phyloP scores from a whole-genome alignment of 208 protist genomes.

The Leishmania tropica region DNA sequence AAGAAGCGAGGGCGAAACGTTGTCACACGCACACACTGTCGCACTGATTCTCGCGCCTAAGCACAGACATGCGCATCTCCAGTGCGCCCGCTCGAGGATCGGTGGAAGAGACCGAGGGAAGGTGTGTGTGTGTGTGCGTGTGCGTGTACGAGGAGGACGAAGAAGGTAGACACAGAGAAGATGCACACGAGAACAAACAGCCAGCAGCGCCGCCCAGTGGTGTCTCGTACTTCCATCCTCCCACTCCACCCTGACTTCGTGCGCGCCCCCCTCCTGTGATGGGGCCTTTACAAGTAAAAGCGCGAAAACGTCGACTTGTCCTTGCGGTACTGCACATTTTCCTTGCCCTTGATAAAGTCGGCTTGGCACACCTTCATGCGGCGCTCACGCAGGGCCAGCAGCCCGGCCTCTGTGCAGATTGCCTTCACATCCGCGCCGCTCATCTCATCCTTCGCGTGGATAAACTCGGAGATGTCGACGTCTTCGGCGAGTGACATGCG shows the following conservation, averaged over 20 bases:
- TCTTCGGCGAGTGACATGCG: conserved; percentile 99
- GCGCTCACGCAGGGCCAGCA: conserved; percentile 99
- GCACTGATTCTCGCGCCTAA: neutral
- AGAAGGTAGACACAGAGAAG: neutral
- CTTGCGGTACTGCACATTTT: conserved; percentile 99
- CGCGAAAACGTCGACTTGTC: conserved; percentile 97
- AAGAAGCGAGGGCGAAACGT: neutral
- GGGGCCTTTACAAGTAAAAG: conserved; percentile 95
- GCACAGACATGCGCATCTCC: neutral
- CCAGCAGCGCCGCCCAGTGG: neutral
- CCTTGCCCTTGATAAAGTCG: conserved; percentile 99
- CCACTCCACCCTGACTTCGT: neutral
- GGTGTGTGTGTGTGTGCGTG: neutral
- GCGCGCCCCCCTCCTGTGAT: neutral
- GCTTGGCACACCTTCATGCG: conserved; percentile 99
- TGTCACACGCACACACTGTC: neutral
- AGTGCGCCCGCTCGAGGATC: neutral
- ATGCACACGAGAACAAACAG: neutral
- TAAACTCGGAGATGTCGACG: conserved; percentile 99
- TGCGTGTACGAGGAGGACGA: neutral
- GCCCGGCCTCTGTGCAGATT: conserved; percentile 99
- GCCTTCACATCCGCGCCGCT: conserved; percentile 99
- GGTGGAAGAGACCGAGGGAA: neutral
- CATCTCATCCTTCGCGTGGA: conserved; percentile 99
- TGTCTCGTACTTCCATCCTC: neutral